phyloP scores from a whole-genome alignment of 2,329 filamentous ascomycete genomes.

The Hypoxylon sp. region DNA sequence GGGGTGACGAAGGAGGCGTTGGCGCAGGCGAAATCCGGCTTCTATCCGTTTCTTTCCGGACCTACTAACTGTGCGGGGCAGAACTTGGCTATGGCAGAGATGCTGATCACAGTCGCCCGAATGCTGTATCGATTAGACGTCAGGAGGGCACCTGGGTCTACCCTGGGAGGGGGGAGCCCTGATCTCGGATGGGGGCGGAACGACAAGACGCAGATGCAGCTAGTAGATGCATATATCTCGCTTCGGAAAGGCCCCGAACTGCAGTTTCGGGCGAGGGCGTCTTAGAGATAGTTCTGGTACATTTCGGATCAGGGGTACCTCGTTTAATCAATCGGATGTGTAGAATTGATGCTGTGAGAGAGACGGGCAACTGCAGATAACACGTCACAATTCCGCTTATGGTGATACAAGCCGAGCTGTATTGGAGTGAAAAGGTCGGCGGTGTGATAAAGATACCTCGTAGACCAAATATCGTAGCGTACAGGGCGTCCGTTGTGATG shows the following conservation, averaged over 20 bases:
- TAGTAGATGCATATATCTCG: constrained; percentile 39
- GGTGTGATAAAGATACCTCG: no score
- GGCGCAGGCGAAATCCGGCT: constrained; percentile 1
- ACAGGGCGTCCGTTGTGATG: no score
- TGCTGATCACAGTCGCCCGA: constrained; percentile 36
- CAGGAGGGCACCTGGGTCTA: constrained; percentile 35
- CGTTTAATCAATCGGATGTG: no score
- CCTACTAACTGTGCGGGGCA: constrained; percentile 32
- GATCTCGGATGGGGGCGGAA: constrained; percentile 27
- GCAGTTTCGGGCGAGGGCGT: constrained; percentile 25
- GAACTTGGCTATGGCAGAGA: constrained; percentile 38
- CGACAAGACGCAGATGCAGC: constrained; percentile 33
- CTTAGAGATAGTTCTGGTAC: neutral
- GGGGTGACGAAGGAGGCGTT: constrained; percentile 27
- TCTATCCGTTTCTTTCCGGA: constrained; percentile 35
- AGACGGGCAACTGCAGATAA: no score
- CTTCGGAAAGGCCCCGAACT: constrained; percentile 36
- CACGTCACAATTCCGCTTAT: no score
- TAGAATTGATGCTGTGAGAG: no score
- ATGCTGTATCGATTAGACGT: constrained; percentile 38
- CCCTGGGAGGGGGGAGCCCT: constrained; percentile 26
- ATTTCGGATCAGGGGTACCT: neutral
- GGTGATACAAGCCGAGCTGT: no score
- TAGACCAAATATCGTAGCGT: no score
- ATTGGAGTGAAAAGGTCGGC: no score